Conservation (phyloP, 2,329 filamentous ascomycete genomes). For the Cryphonectria parasitica region DNA sequence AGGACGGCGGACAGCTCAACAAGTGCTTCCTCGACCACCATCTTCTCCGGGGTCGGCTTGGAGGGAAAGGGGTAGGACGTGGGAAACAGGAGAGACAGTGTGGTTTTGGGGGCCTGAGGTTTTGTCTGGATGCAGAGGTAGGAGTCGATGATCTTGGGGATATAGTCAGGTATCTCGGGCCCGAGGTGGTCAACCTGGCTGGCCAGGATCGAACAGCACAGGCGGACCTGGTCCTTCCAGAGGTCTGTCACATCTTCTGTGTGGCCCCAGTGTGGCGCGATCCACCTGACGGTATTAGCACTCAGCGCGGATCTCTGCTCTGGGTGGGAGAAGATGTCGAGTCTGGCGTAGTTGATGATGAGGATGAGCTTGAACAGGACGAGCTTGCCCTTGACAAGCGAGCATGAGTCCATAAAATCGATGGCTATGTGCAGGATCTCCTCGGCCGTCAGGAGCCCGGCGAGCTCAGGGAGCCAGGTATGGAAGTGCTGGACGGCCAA, state of each 20-base stretch:
- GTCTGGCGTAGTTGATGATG: constrained; percentile 86
- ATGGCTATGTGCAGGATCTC: constrained; percentile 91
- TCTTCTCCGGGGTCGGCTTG: constrained; percentile 64
- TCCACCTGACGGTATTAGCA: constrained; percentile 85
- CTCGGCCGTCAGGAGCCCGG: constrained; percentile 73
- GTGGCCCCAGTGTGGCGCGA: constrained; percentile 90
- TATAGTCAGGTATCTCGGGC: constrained; percentile 82
- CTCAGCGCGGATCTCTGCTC: constrained; percentile 76
- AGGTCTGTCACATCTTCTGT: constrained; percentile 75
- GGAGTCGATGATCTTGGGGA: constrained; percentile 88
- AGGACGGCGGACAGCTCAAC: constrained; percentile 88
- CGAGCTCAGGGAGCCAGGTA: constrained; percentile 92
- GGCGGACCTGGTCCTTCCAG: constrained; percentile 88
- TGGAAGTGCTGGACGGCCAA: constrained; percentile 96
- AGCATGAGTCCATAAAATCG: constrained; percentile 91
- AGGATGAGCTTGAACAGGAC: constrained; percentile 90
- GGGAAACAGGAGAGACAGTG: constrained; percentile 87
- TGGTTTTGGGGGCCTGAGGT: constrained; percentile 58
- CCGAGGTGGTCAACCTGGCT: constrained; percentile 80
- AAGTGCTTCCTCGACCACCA: constrained; percentile 79
- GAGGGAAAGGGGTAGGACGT: constrained; percentile 86
- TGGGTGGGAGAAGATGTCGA: constrained; percentile 79
- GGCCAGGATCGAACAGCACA: constrained; percentile 91
- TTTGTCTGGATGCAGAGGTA: constrained; percentile 74
- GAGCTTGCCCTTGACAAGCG: constrained; percentile 84